These are phyloP conservation scores for Senecio squalidus DNA, from an alignment of 140 eudicot species.

Conservation along the genomic window DNA sequence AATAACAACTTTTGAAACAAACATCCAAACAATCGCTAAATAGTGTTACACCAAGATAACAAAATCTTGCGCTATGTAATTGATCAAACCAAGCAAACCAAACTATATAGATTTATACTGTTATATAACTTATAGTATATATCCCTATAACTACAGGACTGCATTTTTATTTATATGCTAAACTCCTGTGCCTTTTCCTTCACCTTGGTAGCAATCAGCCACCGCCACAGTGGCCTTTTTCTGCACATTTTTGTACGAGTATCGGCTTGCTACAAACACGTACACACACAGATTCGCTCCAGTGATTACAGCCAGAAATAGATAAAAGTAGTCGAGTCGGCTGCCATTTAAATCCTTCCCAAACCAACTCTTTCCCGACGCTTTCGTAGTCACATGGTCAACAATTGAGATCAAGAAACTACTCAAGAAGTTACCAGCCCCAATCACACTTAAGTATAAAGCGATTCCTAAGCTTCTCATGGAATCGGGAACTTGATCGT, in stretches of 20 bases:
- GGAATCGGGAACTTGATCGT: slow-evolving; percentile 78
- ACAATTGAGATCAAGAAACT: slow-evolving; percentile 63
- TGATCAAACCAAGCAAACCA: slow-evolving; percentile 9
- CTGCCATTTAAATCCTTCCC: slow-evolving; percentile 78
- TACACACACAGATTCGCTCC: slow-evolving; percentile 41
- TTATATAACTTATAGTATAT: slow-evolving; percentile 1
- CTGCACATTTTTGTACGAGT: slow-evolving; percentile 70
- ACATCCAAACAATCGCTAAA: too few relatives aligned
- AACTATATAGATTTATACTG: not conserved
- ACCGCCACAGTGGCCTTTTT: slow-evolving; percentile 27
- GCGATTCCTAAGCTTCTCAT: slow-evolving; percentile 78
- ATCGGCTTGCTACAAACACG: slow-evolving; percentile 45
- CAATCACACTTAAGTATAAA: slow-evolving; percentile 61
- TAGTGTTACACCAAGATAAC: not conserved
- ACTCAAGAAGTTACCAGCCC: slow-evolving; percentile 58
- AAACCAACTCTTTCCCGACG: slow-evolving; percentile 57
- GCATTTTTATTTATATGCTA: slow-evolving; percentile 14
- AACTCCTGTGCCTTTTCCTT: slow-evolving; percentile 31
- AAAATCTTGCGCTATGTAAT: slow-evolving; percentile 9
- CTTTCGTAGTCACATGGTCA: slow-evolving; percentile 42
- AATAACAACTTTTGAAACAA: too few relatives aligned
- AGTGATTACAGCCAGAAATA: slow-evolving; percentile 48
- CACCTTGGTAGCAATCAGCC: slow-evolving; percentile 40
- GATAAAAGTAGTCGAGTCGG: slow-evolving; percentile 54
- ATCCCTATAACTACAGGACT: slow-evolving; percentile 17